Evolutionary conservation across 2,329 filamentous ascomycete species (phyloP), one percentile per base, ranked within the genome.

Genomic region (Scolecobasidium constrictum): DNA sequence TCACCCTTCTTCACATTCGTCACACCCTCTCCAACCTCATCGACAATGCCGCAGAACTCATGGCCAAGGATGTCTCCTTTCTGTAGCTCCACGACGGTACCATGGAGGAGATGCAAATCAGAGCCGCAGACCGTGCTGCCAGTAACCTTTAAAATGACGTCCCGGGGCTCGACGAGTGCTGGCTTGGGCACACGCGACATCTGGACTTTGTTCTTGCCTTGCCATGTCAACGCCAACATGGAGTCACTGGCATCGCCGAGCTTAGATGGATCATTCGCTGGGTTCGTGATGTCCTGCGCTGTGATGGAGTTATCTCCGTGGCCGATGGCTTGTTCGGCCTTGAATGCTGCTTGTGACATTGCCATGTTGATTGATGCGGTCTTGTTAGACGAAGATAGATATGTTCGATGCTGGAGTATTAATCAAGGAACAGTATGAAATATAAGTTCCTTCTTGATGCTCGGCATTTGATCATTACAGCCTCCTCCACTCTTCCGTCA

Each of bases 171-270:
- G 19, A 90, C 59, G 21, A 92, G 69, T 52, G 72, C 78, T 2
- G 86, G 86, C 52, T 78, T 81, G 1, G 81, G 73, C 4, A 75
- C 74, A 23, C 86, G 74, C 38, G 78, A 71, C 73, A 23, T 37
- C 55, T 83, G 64, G 37, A 94, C 84, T 21, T 68, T 75, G 54
- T 87, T 84, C 68, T 90, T 92, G 41, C 83, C 83, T 61, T 82
- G 77, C 86, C 86, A 94, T 2, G 74, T 75, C 12, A 93, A 63
- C 0, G 86, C 87, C 59, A 85, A 82, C 83, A 94, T 92, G 13
- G 63, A 81, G 52, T 78, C 73, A 22, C 60, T 63, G 4, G 68
- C 61, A 52, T 73, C 64, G 18, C 68, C 74, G 56, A 68, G 68
- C 49, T 67, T 67, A 22, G 56, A 57, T 16, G 66, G 59, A 45